Conservation (phyloP, 2,329 filamentous ascomycete genomes). For the Aspergillus unguis region DNA sequence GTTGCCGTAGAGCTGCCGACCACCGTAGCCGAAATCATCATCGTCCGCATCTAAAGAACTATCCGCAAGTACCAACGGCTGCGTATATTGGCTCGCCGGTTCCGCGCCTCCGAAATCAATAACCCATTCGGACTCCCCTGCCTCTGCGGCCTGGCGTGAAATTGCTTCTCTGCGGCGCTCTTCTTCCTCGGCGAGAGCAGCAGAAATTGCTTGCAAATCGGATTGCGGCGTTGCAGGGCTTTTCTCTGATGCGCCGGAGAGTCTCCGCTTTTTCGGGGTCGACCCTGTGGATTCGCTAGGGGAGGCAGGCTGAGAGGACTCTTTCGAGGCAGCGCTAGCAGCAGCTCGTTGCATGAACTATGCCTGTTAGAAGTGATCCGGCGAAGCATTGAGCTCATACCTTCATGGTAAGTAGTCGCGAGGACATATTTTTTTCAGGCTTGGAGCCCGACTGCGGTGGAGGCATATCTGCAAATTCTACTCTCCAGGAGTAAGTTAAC, state of each 20-base stretch:
- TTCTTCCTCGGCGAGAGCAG: constrained; percentile 41
- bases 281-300: constrained; percentile 43
- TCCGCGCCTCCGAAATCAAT: constrained; percentile 30
- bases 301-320: constrained; percentile 45
- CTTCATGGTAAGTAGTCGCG: constrained; percentile 87
- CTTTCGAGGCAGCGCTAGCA: constrained; percentile 51
- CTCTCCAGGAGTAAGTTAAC: neutral
- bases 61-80: constrained; percentile 31
- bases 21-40: constrained; percentile 28
- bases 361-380: constrained; percentile 1
- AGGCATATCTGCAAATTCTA: constrained; percentile 27
- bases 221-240: constrained; percentile 26
- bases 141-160: constrained; percentile 40
- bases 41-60: constrained; percentile 35
- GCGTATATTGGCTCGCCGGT: constrained; percentile 14
- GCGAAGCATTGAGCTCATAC: constrained; percentile 28
- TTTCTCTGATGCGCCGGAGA: constrained; percentile 24
- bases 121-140: constrained; percentile 46
- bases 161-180: constrained; percentile 40
- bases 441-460: constrained; percentile 50
- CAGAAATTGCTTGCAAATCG: constrained; percentile 40
- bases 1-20: constrained; percentile 38
- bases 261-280: constrained; percentile 36
- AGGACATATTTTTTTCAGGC: constrained; percentile 72
- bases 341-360: constrained; percentile 89